phyloP scores from a whole-genome alignment of 2,329 filamentous ascomycete genomes.

The Pleoardoris graminearum region DNA sequence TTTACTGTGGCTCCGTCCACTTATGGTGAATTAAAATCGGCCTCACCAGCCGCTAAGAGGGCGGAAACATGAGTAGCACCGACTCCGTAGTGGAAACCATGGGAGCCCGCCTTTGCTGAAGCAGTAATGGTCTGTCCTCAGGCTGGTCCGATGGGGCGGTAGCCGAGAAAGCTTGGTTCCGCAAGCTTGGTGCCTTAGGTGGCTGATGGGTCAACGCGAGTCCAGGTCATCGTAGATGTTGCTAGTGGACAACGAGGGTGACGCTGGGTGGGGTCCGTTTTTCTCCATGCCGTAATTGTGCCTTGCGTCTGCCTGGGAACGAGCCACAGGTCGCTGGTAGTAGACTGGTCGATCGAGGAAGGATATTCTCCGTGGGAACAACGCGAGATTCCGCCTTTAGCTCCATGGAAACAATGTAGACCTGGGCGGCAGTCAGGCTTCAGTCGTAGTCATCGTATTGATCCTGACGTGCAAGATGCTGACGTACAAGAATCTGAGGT shows the following conservation, averaged over 20 bases:
- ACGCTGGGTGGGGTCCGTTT: conserved; percentile 13
- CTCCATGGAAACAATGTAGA: background rate
- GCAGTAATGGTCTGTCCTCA: conserved; percentile 5
- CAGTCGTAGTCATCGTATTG: conserved; percentile 14
- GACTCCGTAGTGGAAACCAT: conserved; percentile 4
- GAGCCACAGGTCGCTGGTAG: background rate
- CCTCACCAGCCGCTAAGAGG: conserved; percentile 10
- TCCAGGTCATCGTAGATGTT: conserved; percentile 4
- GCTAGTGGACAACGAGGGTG: conserved; percentile 17
- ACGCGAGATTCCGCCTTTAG: background rate
- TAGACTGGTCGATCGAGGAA: background rate
- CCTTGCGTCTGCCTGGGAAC: conserved; percentile 13
- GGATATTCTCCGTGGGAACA: background rate
- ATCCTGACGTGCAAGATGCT: too few species aligned
- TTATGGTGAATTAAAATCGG: conserved; percentile 5
- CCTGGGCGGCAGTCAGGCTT: conserved; percentile 1
- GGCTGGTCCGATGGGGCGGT: conserved; percentile 12
- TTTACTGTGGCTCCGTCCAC: background rate
- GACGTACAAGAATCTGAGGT: conserved; percentile 10
- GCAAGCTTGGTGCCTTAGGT: conserved; percentile 12
- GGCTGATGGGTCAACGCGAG: conserved; percentile 11
- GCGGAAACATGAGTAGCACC: background rate
- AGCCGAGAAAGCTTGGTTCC: conserved; percentile 15
- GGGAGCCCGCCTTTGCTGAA: conserved; percentile 2
- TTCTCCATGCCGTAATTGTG: conserved; percentile 16